These are phyloP conservation scores for Trichoderma breve DNA, from an alignment of 2,329 filamentous ascomycete genomes.

Conservation along the genomic window DNA sequence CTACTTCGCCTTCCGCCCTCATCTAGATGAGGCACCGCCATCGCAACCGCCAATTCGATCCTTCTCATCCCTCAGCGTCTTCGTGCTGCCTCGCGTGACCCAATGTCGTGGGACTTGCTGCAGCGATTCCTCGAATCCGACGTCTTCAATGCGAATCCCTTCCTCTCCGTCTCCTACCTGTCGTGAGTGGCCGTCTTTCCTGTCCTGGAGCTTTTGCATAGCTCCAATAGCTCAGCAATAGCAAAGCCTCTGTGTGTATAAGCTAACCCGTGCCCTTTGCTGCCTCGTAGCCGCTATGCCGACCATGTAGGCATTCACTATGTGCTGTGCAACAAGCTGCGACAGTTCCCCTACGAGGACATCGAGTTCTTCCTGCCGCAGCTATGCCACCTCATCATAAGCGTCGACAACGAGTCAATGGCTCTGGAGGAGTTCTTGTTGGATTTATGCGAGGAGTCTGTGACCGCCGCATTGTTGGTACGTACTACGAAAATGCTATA, in stretches of 20 bases:
- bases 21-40: constrained; percentile 26
- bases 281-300: constrained; percentile 67
- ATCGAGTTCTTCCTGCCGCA: constrained; percentile 90
- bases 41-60: constrained; percentile 12
- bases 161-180: constrained; percentile 83
- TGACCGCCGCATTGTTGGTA: constrained; percentile 79
- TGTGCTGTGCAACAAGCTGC: constrained; percentile 83
- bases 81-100: constrained; percentile 31
- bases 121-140: constrained; percentile 90
- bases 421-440: constrained; percentile 83
- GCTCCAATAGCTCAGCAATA: constrained; percentile 1
- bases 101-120: constrained; percentile 82
- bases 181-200: constrained; percentile 58
- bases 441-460: constrained; percentile 83
- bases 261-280: constrained; percentile 9
- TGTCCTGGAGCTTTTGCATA: background rate
- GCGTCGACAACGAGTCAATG: constrained; percentile 88
- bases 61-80: constrained; percentile 23
- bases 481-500: constrained; percentile 32
- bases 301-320: constrained; percentile 89
- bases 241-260: constrained; percentile 28
- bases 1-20: constrained; percentile 19
- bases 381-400: constrained; percentile 84
- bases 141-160: constrained; percentile 89
- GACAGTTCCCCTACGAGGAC: constrained; percentile 85